These are phyloP conservation scores for Pholiota microspora DNA, from an alignment of 768 basidiomycete genomes.

Conservation along the genomic window DNA sequence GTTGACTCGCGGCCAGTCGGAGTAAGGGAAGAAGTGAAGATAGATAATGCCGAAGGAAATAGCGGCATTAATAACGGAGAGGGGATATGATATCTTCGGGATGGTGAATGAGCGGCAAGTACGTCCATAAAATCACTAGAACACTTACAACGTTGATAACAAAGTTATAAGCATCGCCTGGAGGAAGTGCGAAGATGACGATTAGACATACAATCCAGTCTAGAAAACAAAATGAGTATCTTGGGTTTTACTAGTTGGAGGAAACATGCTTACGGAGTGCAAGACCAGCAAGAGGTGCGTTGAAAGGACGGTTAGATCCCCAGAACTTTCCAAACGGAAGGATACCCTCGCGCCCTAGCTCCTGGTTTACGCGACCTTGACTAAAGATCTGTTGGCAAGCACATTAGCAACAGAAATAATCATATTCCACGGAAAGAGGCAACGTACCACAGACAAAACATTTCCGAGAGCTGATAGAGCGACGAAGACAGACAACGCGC, in stretches of 20 bases:
- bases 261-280: conserved; percentile 40
- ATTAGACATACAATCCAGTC: conserved; percentile 36
- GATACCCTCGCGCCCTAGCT: conserved; percentile 60
- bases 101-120: neutral
- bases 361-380: conserved; percentile 53
- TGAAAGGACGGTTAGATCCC: conserved; percentile 59
- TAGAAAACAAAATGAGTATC: conserved; percentile 4
- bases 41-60: conserved; percentile 53
- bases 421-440: neutral
- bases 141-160: conserved; percentile 51
- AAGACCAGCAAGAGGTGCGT: conserved; percentile 57
- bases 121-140: too few species aligned
- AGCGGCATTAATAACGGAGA: conserved; percentile 47
- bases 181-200: conserved; percentile 42
- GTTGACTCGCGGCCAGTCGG: conserved; percentile 24
- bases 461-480: conserved; percentile 60
- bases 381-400: conserved; percentile 29
- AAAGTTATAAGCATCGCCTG: conserved; percentile 69
- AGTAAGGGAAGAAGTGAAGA: conserved; percentile 25
- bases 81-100: conserved; percentile 43
- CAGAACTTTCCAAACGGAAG: conserved; percentile 61
- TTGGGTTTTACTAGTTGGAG: neutral
- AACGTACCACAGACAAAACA: conserved; percentile 45
- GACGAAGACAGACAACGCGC: conserved; percentile 35
- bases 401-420: conserved; percentile 28